Evolutionary conservation across 768 basidiomycete species (phyloP).

Genomic region (Hysterangium stoloniferum): DNA sequence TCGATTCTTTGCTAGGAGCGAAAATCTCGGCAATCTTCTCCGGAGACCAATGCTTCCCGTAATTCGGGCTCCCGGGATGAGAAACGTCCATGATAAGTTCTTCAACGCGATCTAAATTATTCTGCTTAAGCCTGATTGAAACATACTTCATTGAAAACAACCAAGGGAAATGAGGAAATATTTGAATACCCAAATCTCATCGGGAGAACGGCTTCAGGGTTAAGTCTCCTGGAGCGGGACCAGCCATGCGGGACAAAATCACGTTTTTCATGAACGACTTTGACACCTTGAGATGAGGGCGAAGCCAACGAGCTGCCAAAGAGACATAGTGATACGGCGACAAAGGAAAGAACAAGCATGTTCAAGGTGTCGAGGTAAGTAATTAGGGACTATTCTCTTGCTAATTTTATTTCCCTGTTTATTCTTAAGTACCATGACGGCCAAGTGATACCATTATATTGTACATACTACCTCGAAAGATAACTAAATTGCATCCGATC

Average conservation of each 20-base stretch:
- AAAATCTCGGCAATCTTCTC: conserved; percentile 25
- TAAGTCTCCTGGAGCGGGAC: background rate
- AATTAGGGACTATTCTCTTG: too few relatives aligned
- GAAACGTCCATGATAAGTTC: conserved; percentile 27
- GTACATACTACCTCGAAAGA: too few relatives aligned
- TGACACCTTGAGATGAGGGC: too few relatives aligned
- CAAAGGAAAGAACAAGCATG: too few relatives aligned
- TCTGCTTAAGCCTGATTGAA: conserved; percentile 23
- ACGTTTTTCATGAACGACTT: conserved; percentile 33
- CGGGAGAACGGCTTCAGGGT: conserved; percentile 18
- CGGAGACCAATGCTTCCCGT: conserved; percentile 30
- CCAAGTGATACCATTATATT: too few relatives aligned
- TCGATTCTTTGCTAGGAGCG: conserved; percentile 22
- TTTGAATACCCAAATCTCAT: conserved; percentile 30
- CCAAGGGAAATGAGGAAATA: background rate
- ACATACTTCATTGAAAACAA: background rate
- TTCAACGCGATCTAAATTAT: conserved; percentile 24
- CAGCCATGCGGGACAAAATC: conserved; percentile 21
- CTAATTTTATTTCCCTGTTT: too few relatives aligned
- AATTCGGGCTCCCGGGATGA: conserved; percentile 29
- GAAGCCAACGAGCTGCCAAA: too few relatives aligned
- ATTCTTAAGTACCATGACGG: too few relatives aligned
- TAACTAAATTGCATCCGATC: too few relatives aligned
- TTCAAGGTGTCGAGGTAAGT: too few relatives aligned
- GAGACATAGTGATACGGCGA: too few relatives aligned